Evolutionary conservation across 129 eudicot genomes (phyloP).

Genomic region (Smallanthus sonchifolius): DNA sequence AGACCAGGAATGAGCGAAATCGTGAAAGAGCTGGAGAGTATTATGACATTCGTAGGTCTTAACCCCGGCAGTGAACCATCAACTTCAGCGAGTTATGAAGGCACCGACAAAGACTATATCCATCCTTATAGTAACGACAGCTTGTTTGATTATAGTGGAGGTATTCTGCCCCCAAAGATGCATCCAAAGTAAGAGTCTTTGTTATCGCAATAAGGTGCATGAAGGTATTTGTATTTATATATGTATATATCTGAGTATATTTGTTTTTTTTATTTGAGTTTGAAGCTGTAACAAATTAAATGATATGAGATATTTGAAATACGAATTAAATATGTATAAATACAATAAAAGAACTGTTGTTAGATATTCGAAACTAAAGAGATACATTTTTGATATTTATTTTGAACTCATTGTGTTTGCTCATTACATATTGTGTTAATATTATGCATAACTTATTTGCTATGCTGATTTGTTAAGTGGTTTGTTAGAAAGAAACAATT

Average conservation of each 20-base stretch:
- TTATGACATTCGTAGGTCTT: constrained; percentile 41
- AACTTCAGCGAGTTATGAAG: constrained; percentile 34
- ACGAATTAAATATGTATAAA: neutral
- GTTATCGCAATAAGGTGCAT: neutral
- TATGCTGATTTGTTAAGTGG: no score
- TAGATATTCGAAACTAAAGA: neutral
- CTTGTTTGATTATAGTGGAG: constrained; percentile 32
- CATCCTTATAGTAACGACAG: constrained; percentile 39
- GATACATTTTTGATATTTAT: neutral
- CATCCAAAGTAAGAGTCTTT: constrained; percentile 14
- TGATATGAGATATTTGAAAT: neutral
- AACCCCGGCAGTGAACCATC: constrained; percentile 44
- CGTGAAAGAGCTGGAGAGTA: constrained; percentile 53
- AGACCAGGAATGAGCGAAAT: constrained; percentile 61
- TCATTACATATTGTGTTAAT: neutral
- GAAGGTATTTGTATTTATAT: neutral
- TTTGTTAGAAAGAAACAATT: no score
- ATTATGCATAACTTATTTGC: no score
- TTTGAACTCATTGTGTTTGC: neutral
- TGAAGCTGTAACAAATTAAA: neutral
- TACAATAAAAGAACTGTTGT: neutral
- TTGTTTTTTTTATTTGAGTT: neutral
- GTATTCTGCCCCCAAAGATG: constrained; percentile 4
- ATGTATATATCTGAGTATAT: neutral
- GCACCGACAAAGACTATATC: constrained; percentile 1